A percentile compares a stretch with the other conserved stretches of the same genome.
phyloP scores from a whole-genome alignment of 2,329 filamentous ascomycete species.

The Fusarium solani-melongenae region DNA sequence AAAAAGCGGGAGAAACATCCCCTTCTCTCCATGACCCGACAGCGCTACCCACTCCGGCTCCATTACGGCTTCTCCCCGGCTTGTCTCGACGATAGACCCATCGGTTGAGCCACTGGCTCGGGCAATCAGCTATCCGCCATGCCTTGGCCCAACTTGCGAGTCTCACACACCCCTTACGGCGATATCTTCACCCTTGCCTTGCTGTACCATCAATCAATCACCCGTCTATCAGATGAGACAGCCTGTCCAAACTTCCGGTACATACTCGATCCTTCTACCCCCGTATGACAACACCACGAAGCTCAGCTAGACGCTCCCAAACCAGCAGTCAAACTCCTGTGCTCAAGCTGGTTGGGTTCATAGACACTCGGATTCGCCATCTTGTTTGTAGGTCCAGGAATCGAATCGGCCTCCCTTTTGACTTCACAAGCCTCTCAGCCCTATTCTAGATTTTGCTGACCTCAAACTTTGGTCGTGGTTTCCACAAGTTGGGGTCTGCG shows the following conservation, averaged over 20 bases:
- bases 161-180: not conserved
- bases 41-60: conserved; percentile 14
- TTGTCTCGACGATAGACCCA: conserved; percentile 17
- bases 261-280: not conserved
- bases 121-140: conserved; percentile 6
- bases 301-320: not conserved
- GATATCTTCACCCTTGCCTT: not conserved
- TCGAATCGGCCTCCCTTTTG: not conserved
- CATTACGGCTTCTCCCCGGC: conserved; percentile 29
- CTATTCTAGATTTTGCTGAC: not conserved
- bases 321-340: not conserved
- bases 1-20: not conserved
- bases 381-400: not conserved
- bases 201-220: not conserved
- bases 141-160: not conserved
- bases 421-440: not conserved
- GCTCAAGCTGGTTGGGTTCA: not conserved
- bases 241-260: not conserved
- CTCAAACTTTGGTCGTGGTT: not conserved
- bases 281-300: not conserved
- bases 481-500: not conserved
- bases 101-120: conserved; percentile 7
- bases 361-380: not conserved
- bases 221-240: not conserved
- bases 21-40: not conserved